Evolutionary conservation across 108 stramenopile species (phyloP), one percentile per base, ranked within the genome.

Genomic region (Cyclostephanos invisitatus): DNA sequence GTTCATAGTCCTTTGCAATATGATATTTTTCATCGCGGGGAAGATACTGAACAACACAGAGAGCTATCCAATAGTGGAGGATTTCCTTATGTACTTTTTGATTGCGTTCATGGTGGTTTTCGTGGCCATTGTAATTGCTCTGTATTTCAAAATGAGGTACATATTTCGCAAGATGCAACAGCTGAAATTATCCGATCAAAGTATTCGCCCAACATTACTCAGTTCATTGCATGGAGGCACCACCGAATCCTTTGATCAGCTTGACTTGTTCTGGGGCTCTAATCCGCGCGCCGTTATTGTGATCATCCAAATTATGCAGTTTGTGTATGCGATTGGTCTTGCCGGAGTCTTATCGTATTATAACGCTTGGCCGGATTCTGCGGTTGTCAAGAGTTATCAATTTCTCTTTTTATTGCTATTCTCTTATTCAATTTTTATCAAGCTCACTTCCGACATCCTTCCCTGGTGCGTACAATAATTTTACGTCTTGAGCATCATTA

Each of bases 321-420:
- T 96, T 77, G 92, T 89, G 24, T 96, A 89, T 64, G 90, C 95
- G 12, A 63, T 93, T 21, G 84, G 77, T 14, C 68, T 93, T 40
- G 67, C 88, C 4, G 72, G 88, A 53, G 78, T 92, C 18, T 74
- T 92, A n/a, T 84, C 91, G 21, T 93, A 78, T 56, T 60, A 54
- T 18, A 35, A 80, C 37, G 72, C 83, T 44, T 62, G 51, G 11
- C 48, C 27, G 7, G 24, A 18, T 29, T 48, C 24, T 28, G 12
- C 28, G 3, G 53, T 21, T 20, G 11, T 72, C 40, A 44, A 62
- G 7, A 40, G 40, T 1, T 49, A 14, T 3, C 28, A 22, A 6
- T 14, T 71, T 24, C 54, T 65, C 21, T 55, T 75, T 25, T 75
- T 48, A 0, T 60, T 78, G 5, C 18, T 86, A 21, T 51, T 77